Percentiles rank a stretch among this genome's conserved stretches.
phyloP scores from a whole-genome alignment of 2,329 filamentous ascomycete species.

The Alternaria brassicicola region DNA sequence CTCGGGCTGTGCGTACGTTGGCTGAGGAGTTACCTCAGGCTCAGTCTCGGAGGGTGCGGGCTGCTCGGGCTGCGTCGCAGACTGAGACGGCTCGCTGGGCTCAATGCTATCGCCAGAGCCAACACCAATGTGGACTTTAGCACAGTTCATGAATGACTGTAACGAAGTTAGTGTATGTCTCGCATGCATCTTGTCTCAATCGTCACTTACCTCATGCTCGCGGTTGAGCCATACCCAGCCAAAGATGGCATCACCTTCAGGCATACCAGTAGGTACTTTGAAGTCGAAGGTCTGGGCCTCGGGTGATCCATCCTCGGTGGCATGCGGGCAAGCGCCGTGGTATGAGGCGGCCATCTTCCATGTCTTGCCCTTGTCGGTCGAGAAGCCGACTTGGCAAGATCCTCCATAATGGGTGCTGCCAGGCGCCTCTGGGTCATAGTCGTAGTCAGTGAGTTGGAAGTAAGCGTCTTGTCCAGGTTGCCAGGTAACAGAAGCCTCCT shows the following conservation, averaged over 20 bases:
- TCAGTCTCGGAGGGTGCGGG: constrained; percentile 17
- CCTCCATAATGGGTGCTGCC: constrained; percentile 55
- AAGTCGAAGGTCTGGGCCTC: constrained; percentile 54
- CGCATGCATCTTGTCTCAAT: background rate
- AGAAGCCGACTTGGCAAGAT: constrained; percentile 56
- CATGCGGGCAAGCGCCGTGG: constrained; percentile 56
- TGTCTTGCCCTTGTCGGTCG: constrained; percentile 51
- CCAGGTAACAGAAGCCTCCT: constrained; percentile 54
- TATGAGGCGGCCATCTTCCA: constrained; percentile 55
- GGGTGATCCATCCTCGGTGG: constrained; percentile 46
- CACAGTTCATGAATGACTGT: constrained; percentile 52
- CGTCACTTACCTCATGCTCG: constrained; percentile 47
- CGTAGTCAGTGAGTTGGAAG: constrained; percentile 48
- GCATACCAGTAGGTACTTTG: constrained; percentile 52
- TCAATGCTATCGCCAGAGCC: constrained; percentile 13
- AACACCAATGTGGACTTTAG: constrained; percentile 51
- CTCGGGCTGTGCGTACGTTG: constrained; percentile 7
- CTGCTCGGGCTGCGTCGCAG: constrained; percentile 19
- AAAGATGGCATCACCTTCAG: constrained; percentile 52
- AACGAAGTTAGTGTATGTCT: background rate
- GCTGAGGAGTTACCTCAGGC: constrained; percentile 13
- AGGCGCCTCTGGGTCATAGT: constrained; percentile 34
- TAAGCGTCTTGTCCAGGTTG: constrained; percentile 50
- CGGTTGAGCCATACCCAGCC: constrained; percentile 58
- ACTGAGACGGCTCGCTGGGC: constrained; percentile 16